Evolutionary conservation across 371 early-diverging fungal species (phyloP), one percentile per base, ranked within the genome.

Genomic region (Zychaea mexicana): DNA sequence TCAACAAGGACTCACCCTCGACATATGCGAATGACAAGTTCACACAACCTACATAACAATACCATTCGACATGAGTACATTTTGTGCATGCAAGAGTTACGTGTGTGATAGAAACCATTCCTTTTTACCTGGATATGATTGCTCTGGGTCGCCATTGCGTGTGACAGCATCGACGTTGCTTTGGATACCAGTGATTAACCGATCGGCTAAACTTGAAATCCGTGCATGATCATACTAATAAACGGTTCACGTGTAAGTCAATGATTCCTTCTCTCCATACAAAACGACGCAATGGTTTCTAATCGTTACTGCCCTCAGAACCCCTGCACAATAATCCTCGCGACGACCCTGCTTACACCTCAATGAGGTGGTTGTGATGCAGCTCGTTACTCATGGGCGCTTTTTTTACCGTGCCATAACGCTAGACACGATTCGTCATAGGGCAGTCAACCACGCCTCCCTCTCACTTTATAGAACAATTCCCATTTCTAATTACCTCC

Each of bases 11-110:
- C 82, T 99, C 99, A 60, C 99, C 99, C 84, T 99, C 99, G 22
- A 99, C 97, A 80, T 97, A 99, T 3, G 98, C 93, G 74, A 99
- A 99, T n/a, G 98, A 98, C 54, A 99, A 81, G 75, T 99, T 99
- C 64, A 99, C 92, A 77, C 99, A 99, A 31, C 98, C 77, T 74
- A n/a, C n/a, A n/a, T n/a, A n/a, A n/a, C n/a, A n/a, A 55, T 6
- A 46, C 5, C n/a, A 46, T n/a, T n/a, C n/a, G n/a, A 19, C 19
- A 33, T 27, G 19, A 46, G 19, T 21, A 15, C 6, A 46, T 46
- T n/a, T n/a, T n/a, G n/a, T n/a, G n/a, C n/a, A n/a, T n/a, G n/a
- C n/a, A n/a, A n/a, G n/a, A n/a, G n/a, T n/a, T n/a, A n/a, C n/a
- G n/a, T n/a, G n/a, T n/a, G n/a, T n/a, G n/a, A n/a, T n/a, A n/a